Evolutionary conservation across 805 yeast species (phyloP).

Genomic region (Komagataella phaffii): DNA sequence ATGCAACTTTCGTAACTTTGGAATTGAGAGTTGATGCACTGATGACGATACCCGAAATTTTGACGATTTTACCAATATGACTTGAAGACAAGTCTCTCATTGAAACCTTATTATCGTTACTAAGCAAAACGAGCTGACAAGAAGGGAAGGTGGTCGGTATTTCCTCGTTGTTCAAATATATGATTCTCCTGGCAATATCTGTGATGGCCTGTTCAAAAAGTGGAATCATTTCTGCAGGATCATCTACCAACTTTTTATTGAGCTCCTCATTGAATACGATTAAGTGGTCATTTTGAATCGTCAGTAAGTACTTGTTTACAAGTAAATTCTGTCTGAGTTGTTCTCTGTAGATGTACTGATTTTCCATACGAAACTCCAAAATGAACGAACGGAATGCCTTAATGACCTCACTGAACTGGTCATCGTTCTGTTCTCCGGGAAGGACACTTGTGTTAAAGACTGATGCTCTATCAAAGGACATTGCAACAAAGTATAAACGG

Average conservation of each 20-base stretch:
- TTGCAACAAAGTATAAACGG: conserved; percentile 8
- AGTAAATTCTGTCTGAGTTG: conserved; percentile 80
- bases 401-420: conserved; percentile 51
- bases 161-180: conserved; percentile 38
- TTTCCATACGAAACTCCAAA: conserved; percentile 72
- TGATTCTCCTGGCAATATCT: conserved; percentile 70
- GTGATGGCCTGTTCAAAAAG: conserved; percentile 73
- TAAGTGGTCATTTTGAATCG: conserved; percentile 72
- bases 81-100: conserved; percentile 78
- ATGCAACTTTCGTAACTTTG: conserved; percentile 70
- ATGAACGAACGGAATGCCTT: conserved; percentile 73
- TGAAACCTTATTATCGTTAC: conserved; percentile 58
- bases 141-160: conserved; percentile 49
- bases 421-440: conserved; percentile 69
- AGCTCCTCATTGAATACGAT: conserved; percentile 82
- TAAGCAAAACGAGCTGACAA: conserved; percentile 69
- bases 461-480: conserved; percentile 70
- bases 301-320: conserved; percentile 57
- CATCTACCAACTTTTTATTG: conserved; percentile 71
- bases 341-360: conserved; percentile 78
- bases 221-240: conserved; percentile 81
- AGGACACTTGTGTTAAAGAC: conserved; percentile 68
- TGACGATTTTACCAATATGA: conserved; percentile 78
- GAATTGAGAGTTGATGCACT: conserved; percentile 83
- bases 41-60: conserved; percentile 87